Conservation (phyloP, 140 eudicot species). For the Flaveria floridana region DNA sequence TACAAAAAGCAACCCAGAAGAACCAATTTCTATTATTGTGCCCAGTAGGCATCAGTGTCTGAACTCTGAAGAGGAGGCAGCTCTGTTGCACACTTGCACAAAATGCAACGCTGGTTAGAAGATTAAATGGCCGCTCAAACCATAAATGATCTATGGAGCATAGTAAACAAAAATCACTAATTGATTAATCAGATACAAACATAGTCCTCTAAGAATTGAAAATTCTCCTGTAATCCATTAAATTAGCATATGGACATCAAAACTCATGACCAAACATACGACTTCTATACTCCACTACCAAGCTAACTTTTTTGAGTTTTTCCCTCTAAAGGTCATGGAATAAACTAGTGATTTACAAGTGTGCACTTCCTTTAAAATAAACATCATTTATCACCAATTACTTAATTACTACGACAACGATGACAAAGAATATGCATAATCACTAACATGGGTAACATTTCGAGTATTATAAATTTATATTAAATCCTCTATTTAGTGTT, state of each 20-base stretch:
- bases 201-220: background rate
- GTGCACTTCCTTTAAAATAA: background rate
- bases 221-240: background rate
- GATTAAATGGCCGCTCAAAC: background rate
- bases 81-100: background rate
- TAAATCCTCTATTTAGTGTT: background rate
- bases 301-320: background rate
- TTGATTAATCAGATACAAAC: background rate
- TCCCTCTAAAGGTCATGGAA: background rate
- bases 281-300: background rate
- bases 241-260: background rate
- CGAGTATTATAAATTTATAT: background rate
- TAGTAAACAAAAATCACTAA: background rate
- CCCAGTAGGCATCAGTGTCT: background rate
- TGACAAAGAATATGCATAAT: background rate
- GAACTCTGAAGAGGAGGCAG: background rate
- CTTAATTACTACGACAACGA: background rate
- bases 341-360: background rate
- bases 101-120: background rate
- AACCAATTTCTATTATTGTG: background rate
- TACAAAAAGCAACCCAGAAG: background rate
- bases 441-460: constrained; percentile 1
- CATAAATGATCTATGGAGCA: background rate
- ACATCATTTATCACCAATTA: background rate
- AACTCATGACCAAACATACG: background rate